Conservation (phyloP, 306 rosid genomes). For the Trichosanthes truncata region DNA sequence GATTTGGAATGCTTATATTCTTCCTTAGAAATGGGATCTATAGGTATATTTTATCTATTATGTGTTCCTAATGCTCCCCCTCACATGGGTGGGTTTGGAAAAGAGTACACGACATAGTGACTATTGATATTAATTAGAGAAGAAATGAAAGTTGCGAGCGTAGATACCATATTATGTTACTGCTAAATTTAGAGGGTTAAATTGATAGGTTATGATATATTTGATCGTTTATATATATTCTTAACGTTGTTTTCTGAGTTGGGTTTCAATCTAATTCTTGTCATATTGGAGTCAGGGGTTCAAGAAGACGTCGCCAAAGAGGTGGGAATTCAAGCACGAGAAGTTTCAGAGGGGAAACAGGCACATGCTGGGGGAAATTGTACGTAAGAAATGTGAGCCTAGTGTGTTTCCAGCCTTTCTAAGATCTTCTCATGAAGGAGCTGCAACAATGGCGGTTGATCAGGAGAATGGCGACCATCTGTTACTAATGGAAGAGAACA, state of each 20-base stretch:
- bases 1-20: not conserved
- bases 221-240: not conserved
- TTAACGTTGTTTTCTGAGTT: not conserved
- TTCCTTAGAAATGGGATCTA: not conserved
- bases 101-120: not conserved
- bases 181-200: not conserved
- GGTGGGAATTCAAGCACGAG: conserved; percentile 90
- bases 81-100: not conserved
- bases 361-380: conserved; percentile 47
- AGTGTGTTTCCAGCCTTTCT: conserved; percentile 68
- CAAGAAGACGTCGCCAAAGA: conserved; percentile 61
- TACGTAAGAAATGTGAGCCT: conserved; percentile 70
- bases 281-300: conserved; percentile 42
- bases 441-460: conserved; percentile 13
- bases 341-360: conserved; percentile 55
- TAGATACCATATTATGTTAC: too few relatives aligned
- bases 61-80: not conserved
- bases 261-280: not conserved
- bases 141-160: not conserved
- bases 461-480: conserved; percentile 19
- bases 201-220: not conserved
- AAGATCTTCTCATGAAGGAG: conserved; percentile 49
- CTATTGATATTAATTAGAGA: too few relatives aligned
- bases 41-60: not conserved
- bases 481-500: conserved; percentile 54